These are phyloP conservation scores for Leavenworthia alabamica DNA, from an alignment of 345 rosid species.

Conservation along the genomic window DNA sequence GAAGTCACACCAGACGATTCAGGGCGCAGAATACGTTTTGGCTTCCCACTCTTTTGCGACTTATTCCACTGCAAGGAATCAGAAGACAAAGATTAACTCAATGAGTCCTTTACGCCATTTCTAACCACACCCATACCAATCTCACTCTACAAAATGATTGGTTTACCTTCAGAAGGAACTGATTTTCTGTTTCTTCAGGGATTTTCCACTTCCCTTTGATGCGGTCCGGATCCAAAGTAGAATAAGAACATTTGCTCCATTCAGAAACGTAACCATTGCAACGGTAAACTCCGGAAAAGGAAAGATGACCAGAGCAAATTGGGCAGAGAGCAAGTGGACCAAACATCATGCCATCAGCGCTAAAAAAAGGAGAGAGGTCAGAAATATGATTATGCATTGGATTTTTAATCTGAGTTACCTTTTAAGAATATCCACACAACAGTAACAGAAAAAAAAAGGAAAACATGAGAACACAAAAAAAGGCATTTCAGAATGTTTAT, in stretches of 20 bases:
- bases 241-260: constrained; percentile 89
- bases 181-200: constrained; percentile 59
- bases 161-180: constrained; percentile 60
- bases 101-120: not conserved
- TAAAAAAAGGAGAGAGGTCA: constrained; percentile 20
- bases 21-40: constrained; percentile 53
- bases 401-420: constrained; percentile 4
- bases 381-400: not conserved
- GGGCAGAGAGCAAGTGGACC: constrained; percentile 77
- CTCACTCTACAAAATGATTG: constrained; percentile 5
- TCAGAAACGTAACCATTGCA: constrained; percentile 72
- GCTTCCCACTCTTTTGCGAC: constrained; percentile 66
- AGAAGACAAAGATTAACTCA: constrained; percentile 1
- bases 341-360: constrained; percentile 96
- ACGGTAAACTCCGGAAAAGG: constrained; percentile 62
- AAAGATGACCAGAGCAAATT: constrained; percentile 64
- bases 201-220: constrained; percentile 78
- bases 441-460: not conserved
- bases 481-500: not conserved
- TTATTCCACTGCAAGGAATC: constrained; percentile 70
- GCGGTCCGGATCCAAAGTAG: constrained; percentile 66
- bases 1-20: constrained; percentile 34
- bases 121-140: not conserved
- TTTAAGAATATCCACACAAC: not conserved
- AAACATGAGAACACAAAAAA: not conserved